Evolutionary conservation across 2,329 filamentous ascomycete genomes (phyloP).

Genomic region (Emericellopsis cladophorae): DNA sequence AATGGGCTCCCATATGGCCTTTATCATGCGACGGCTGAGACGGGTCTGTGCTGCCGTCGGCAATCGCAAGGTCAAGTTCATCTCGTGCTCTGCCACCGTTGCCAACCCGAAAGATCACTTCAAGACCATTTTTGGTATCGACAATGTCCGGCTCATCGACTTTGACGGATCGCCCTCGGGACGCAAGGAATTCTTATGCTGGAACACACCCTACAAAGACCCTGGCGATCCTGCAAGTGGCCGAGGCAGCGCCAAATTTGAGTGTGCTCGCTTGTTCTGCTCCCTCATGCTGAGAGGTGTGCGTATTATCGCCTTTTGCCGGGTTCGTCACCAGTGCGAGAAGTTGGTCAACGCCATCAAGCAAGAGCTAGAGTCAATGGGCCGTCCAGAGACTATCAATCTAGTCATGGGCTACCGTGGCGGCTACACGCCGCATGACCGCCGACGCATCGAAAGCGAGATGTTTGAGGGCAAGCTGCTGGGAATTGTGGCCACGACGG

Average conservation of each 20-base stretch:
- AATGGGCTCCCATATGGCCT: conserved; percentile 85
- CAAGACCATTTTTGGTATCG: conserved; percentile 82
- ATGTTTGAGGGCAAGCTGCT: conserved; percentile 95
- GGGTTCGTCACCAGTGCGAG: conserved; percentile 81
- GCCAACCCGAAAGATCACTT: conserved; percentile 89
- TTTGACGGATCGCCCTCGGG: conserved; percentile 86
- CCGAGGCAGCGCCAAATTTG: conserved; percentile 66
- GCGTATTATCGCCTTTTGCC: conserved; percentile 84
- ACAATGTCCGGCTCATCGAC: conserved; percentile 70
- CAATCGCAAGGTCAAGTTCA: conserved; percentile 74
- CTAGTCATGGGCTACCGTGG: conserved; percentile 93
- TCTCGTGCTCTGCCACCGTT: conserved; percentile 93
- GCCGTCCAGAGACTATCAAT: conserved; percentile 59
- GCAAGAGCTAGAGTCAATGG: conserved; percentile 59
- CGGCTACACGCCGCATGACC: conserved; percentile 85
- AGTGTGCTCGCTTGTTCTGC: conserved; percentile 84
- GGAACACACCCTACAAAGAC: conserved; percentile 94
- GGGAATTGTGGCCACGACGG: conserved; percentile 87
- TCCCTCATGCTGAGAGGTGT: conserved; percentile 81
- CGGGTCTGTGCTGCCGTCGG: conserved; percentile 84
- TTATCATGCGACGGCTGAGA: conserved; percentile 83
- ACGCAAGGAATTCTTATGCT: conserved; percentile 89
- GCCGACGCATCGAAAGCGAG: conserved; percentile 77
- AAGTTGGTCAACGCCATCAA: conserved; percentile 69
- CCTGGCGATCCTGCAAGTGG: conserved; percentile 78